These are phyloP conservation scores for Paecilomyces fulvus DNA, from an alignment of 2,329 filamentous ascomycete genomes.

Conservation along the genomic window DNA sequence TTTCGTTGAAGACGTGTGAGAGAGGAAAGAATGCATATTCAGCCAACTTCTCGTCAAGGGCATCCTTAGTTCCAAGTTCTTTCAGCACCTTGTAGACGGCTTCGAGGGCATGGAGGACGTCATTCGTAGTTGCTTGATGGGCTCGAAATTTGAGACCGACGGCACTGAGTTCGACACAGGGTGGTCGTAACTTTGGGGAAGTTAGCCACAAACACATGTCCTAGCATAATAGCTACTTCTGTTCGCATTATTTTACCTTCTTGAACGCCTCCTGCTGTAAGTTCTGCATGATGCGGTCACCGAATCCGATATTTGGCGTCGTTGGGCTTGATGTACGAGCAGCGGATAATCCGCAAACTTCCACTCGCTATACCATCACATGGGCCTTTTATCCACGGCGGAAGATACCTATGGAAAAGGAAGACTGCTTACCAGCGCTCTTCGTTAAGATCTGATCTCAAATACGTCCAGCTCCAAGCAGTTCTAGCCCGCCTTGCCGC, in stretches of 20 bases:
- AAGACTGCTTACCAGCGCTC: neutral
- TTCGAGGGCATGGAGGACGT: slow-evolving; percentile 42
- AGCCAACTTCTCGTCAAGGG: slow-evolving; percentile 70
- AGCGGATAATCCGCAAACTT: neutral
- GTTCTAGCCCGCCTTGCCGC: slow-evolving; percentile 10
- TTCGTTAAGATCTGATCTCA: neutral
- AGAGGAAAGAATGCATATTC: slow-evolving; percentile 95
- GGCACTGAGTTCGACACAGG: slow-evolving; percentile 52
- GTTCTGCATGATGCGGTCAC: slow-evolving; percentile 21
- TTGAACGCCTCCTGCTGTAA: slow-evolving; percentile 34
- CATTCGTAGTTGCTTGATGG: slow-evolving; percentile 34
- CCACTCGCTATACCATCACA: neutral
- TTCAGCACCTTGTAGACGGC: slow-evolving; percentile 31
- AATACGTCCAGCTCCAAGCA: slow-evolving; percentile 2
- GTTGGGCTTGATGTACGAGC: neutral
- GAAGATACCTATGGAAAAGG: neutral
- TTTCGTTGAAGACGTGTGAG: slow-evolving; percentile 72
- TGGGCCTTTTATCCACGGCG: neutral
- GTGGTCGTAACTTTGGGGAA: slow-evolving; percentile 43
- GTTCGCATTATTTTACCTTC: slow-evolving; percentile 20
- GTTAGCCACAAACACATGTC: slow-evolving; percentile 11
- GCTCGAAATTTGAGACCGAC: slow-evolving; percentile 43
- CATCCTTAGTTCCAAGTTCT: slow-evolving; percentile 31
- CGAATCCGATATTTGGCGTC: neutral
- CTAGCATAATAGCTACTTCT: neutral